Base-by-base conservation (phyloP, 2,329 filamentous ascomycete genomes). In the Ophiocordyceps unilateralis region DNA sequence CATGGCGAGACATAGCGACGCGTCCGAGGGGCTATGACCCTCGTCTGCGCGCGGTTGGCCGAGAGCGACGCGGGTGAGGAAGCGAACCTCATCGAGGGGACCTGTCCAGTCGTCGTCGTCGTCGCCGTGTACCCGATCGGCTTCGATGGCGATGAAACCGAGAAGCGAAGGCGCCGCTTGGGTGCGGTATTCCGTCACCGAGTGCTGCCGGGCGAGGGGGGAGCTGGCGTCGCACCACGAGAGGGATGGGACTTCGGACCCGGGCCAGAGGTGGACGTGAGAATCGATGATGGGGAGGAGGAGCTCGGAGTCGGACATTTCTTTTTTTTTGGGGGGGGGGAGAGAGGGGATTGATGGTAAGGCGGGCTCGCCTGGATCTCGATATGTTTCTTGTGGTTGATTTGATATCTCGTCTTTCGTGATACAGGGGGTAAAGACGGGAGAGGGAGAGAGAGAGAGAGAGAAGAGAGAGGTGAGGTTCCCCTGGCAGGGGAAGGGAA, bases 231-330 rank as follows among this genome's bases (percentile, higher is more conserved):
- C 70, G 63, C 76, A 74, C 87, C 86, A 94, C 45, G 74, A 64
- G 48, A 93, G 74, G 34, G 74, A 72, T 43, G 69, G 56, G 42
- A 82, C 56, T 53, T 89, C 82, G 43, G 73, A 71, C 39, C 67
- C 61, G 39, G 85, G 83, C 67, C 78, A 94, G 55, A 95, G 77
- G 65, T 95, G 88, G 62, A 95, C 81, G 67, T 95, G 89, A 34
- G 85, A 81, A 67, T 95, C 88, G 60, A 95, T 76, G 55, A 93
- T 79, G 53, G 69, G 74, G 58, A 70, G 63, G 52, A 62, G 45
- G 51, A 63, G 55, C 50, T 59, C 15, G 4, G 40, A 15, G 19
- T 26, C 38, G 26, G 21, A 4, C 14, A n/a, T 38, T 11, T 14
- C 32, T 32, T 32, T 14, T 32, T n/a, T 32, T 20, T 19, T 14